Evolutionary conservation across 768 basidiomycete genomes (phyloP).

Genomic region (Pleurotus sapidus): DNA sequence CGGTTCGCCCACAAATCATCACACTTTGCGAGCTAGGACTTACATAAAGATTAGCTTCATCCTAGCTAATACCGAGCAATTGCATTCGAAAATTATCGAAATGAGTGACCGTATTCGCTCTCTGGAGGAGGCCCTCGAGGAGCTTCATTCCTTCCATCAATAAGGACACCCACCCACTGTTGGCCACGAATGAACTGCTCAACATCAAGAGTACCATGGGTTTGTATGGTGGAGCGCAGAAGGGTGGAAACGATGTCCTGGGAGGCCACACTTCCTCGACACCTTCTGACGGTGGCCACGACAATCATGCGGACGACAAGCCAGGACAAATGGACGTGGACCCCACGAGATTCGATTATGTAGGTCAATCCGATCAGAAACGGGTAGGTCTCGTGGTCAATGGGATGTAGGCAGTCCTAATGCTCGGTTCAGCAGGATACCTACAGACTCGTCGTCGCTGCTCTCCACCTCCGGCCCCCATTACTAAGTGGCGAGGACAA

Average conservation of each 20-base stretch:
- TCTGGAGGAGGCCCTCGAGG: slow-evolving; percentile 54
- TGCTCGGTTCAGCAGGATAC: background rate
- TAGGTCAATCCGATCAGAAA: background rate
- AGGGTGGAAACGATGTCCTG: slow-evolving; percentile 7
- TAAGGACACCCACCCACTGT: slow-evolving; percentile 44
- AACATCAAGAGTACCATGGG: slow-evolving; percentile 56
- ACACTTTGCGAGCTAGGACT: background rate
- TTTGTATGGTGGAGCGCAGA: slow-evolving; percentile 37
- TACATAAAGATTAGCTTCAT: slow-evolving; percentile 39
- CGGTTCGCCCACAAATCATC: slow-evolving; percentile 25
- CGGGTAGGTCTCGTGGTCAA: too few species aligned
- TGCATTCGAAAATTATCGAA: slow-evolving; percentile 61
- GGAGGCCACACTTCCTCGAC: background rate
- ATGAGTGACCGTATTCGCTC: slow-evolving; percentile 66
- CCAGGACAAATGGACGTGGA: background rate
- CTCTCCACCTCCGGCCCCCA: slow-evolving; percentile 1
- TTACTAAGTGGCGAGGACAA: slow-evolving; percentile 21
- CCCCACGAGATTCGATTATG: background rate
- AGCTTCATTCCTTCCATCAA: slow-evolving; percentile 24
- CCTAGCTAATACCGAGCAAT: slow-evolving; percentile 64
- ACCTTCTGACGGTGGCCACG: slow-evolving; percentile 1
- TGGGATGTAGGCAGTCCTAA: too few species aligned
- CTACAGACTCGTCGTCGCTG: slow-evolving; percentile 4
- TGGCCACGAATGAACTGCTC: slow-evolving; percentile 42
- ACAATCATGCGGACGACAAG: background rate